Percentiles rank a stretch among this genome's conserved stretches.
phyloP scores from a whole-genome alignment of 805 yeast genomes.

The Suhomyces vadensis region DNA sequence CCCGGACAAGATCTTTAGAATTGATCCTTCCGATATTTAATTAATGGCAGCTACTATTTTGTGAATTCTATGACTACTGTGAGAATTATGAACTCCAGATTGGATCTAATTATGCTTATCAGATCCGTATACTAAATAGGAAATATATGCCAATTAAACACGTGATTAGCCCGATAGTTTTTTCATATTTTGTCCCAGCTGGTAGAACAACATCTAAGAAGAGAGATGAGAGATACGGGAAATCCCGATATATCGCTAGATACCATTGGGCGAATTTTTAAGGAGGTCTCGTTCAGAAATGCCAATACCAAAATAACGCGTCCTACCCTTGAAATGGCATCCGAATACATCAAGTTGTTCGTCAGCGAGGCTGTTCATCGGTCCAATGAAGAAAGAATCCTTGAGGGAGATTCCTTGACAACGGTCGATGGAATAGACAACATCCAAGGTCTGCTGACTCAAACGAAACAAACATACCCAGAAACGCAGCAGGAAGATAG shows the following conservation, averaged over 20 bases:
- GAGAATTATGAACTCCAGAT: background rate
- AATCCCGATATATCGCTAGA: constrained; percentile 6
- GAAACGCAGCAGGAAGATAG: constrained; percentile 14
- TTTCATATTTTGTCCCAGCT: no score
- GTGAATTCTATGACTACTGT: background rate
- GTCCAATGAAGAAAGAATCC: constrained; percentile 52
- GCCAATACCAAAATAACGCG: constrained; percentile 48
- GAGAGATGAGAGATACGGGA: no score
- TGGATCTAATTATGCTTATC: no score
- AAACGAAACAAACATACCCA: constrained; percentile 9
- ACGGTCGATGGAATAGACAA: constrained; percentile 38
- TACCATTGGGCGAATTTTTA: constrained; percentile 53
- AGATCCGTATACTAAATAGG: no score
- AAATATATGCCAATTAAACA: no score
- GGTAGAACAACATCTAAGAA: constrained; percentile 2
- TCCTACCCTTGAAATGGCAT: constrained; percentile 48
- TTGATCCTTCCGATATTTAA: constrained; percentile 15
- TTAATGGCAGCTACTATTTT: no score
- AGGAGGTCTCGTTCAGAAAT: constrained; percentile 50
- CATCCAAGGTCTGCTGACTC: constrained; percentile 11
- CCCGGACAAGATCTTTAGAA: constrained; percentile 24
- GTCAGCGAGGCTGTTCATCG: constrained; percentile 59
- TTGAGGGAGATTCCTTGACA: constrained; percentile 27
- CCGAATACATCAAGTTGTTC: constrained; percentile 57
- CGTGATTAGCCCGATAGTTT: background rate